Evolutionary conservation across 2,329 filamentous ascomycete species (phyloP).

Genomic region (Arthrobotrys entomopaga): DNA sequence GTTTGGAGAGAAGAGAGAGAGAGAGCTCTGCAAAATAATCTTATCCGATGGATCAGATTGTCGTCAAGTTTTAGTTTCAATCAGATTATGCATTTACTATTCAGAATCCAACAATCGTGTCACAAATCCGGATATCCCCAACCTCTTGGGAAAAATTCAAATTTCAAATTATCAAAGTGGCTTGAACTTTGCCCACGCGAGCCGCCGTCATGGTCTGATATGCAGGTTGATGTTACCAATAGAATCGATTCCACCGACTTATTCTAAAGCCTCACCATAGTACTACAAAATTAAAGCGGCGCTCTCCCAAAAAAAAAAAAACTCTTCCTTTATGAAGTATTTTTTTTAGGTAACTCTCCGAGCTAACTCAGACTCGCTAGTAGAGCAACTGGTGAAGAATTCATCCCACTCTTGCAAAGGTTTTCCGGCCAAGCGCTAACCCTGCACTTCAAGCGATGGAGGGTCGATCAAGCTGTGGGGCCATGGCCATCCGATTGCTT

Average conservation of each 20-base stretch:
- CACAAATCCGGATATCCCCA: conserved; percentile 10
- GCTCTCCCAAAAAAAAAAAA: conserved; percentile 3
- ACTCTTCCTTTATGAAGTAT: conserved; percentile 19
- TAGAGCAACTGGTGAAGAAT: not conserved
- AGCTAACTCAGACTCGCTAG: too few species aligned
- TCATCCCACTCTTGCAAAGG: conserved; percentile 39
- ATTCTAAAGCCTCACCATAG: conserved; percentile 3
- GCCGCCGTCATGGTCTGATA: not conserved
- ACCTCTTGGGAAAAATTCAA: conserved; percentile 15
- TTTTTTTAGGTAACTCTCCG: too few species aligned
- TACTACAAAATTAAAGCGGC: too few species aligned
- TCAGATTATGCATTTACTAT: conserved; percentile 40
- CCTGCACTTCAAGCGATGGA: conserved; percentile 25
- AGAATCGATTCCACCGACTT: conserved; percentile 11
- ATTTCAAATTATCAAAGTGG: conserved; percentile 20
- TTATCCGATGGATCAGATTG: conserved; percentile 51
- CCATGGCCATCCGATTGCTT: conserved; percentile 11
- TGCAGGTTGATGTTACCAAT: conserved; percentile 14
- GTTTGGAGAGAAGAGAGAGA: not conserved
- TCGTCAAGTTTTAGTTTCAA: conserved; percentile 41
- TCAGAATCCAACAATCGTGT: not conserved
- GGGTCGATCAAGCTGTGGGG: conserved; percentile 24
- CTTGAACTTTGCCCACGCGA: conserved; percentile 19
- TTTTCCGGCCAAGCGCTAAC: conserved; percentile 7
- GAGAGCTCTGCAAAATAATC: conserved; percentile 3